These are phyloP conservation scores for Coprinellus aureogranulatus DNA, from an alignment of 768 basidiomycete species.

Conservation along the genomic window DNA sequence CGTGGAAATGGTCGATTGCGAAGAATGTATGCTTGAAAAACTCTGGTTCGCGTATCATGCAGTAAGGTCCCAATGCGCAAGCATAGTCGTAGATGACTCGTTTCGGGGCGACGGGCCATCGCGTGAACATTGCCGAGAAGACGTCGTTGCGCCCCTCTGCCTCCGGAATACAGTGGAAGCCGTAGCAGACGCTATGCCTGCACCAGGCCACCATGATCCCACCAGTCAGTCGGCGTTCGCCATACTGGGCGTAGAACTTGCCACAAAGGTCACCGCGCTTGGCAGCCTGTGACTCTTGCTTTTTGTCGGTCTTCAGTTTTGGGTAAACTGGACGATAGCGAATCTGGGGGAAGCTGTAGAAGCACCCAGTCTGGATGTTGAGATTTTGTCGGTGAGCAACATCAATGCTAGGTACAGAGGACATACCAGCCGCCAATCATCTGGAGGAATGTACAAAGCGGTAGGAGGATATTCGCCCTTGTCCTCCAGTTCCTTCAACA, in stretches of 20 bases:
- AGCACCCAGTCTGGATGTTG: neutral
- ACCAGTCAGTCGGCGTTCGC: slow-evolving; percentile 17
- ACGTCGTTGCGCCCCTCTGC: slow-evolving; percentile 38
- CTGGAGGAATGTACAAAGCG: neutral
- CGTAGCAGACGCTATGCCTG: slow-evolving; percentile 31
- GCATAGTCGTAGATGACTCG: slow-evolving; percentile 18
- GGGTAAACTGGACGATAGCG: slow-evolving; percentile 1
- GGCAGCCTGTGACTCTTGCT: neutral
- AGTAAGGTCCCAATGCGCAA: slow-evolving; percentile 18
- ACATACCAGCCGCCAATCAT: neutral
- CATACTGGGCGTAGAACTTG: slow-evolving; percentile 1
- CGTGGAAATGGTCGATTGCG: too few relatives aligned
- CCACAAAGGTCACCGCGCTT: neutral
- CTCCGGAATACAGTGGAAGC: slow-evolving; percentile 33
- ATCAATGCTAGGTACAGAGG: neutral
- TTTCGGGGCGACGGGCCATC: slow-evolving; percentile 19
- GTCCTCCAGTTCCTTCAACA: too few relatives aligned
- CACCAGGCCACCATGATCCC: slow-evolving; percentile 33
- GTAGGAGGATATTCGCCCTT: too few relatives aligned
- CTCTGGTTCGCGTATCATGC: slow-evolving; percentile 9
- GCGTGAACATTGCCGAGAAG: slow-evolving; percentile 32
- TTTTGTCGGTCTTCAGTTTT: neutral
- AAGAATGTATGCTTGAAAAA: too few relatives aligned
- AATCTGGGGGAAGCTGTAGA: slow-evolving; percentile 3
- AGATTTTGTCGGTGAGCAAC: neutral